phyloP scores from a whole-genome alignment of 176 grass and related monocot species.

The Lolium perenne region DNA sequence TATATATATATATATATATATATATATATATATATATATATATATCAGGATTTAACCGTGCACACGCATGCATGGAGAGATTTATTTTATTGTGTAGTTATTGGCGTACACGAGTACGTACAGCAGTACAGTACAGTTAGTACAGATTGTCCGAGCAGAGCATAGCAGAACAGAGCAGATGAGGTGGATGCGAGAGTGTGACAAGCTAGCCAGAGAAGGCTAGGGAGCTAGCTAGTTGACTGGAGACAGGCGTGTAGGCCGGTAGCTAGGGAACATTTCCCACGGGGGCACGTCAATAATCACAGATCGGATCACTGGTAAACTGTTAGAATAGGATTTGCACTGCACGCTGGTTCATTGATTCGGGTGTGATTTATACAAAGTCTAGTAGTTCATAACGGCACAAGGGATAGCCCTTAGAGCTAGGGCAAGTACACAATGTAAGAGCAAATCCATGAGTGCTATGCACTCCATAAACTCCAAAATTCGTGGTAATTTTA shows the following conservation, averaged over 20 bases:
- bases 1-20: too few species aligned
- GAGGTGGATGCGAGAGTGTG: not conserved
- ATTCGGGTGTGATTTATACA: too few species aligned
- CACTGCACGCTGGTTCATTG: too few species aligned
- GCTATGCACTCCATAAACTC: too few species aligned
- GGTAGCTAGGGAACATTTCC: constrained; percentile 15
- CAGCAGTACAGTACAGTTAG: not conserved
- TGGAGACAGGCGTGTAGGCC: constrained; percentile 1
- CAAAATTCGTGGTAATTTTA: too few species aligned
- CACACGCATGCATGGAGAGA: not conserved
- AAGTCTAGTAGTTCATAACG: too few species aligned
- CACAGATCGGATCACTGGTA: not conserved
- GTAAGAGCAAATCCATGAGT: too few species aligned
- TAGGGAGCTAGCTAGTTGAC: not conserved
- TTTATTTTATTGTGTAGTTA: not conserved
- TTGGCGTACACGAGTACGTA: not conserved
- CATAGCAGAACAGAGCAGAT: not conserved
- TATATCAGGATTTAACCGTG: too few species aligned
- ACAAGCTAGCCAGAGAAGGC: not conserved
- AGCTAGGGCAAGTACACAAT: too few species aligned
- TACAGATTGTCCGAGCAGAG: constrained; percentile 9
- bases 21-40: too few species aligned
- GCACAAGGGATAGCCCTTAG: too few species aligned
- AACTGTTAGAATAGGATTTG: too few species aligned
- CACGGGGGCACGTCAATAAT: not conserved